A percentile compares a stretch with the other conserved stretches of the same genome.
phyloP scores from a whole-genome alignment of 2,329 filamentous ascomycete species.

The Botrytis sinoallii region DNA sequence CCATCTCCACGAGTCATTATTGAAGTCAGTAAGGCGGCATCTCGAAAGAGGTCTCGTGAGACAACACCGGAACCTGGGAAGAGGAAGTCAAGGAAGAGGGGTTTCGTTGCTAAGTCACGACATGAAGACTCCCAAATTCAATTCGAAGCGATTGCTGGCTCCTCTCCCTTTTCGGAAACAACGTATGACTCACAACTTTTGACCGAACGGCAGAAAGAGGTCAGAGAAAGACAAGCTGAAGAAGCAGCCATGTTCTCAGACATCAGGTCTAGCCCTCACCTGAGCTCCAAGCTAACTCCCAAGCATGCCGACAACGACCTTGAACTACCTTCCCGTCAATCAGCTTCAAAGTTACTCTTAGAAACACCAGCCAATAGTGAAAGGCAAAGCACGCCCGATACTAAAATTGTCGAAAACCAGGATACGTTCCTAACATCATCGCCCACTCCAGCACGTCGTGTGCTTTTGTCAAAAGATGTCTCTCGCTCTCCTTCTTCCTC shows the following conservation, averaged over 20 bases:
- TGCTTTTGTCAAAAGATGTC: slow-evolving; percentile 50
- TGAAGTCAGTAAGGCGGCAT: slow-evolving; percentile 13
- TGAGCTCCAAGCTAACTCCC: slow-evolving; percentile 22
- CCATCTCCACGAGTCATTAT: slow-evolving; percentile 32
- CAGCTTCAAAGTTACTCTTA: slow-evolving; percentile 26
- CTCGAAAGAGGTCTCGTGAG: slow-evolving; percentile 29
- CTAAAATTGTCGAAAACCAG: slow-evolving; percentile 28
- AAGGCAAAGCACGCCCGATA: slow-evolving; percentile 33
- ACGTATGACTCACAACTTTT: slow-evolving; percentile 66
- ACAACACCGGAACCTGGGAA: slow-evolving; percentile 38
- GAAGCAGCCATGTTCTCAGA: slow-evolving; percentile 65
- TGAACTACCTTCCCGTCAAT: slow-evolving; percentile 28
- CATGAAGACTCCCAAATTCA: slow-evolving; percentile 82
- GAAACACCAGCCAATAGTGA: slow-evolving; percentile 12
- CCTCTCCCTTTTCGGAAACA: slow-evolving; percentile 50
- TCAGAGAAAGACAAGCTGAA: slow-evolving; percentile 62
- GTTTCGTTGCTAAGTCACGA: slow-evolving; percentile 53
- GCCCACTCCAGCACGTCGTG: slow-evolving; percentile 50
- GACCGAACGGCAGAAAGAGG: slow-evolving; percentile 76
- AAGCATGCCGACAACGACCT: slow-evolving; percentile 31
- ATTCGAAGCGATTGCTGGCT: slow-evolving; percentile 68
- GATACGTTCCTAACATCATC: slow-evolving; percentile 50
- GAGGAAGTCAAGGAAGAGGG: slow-evolving; percentile 38
- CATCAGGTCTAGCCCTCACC: slow-evolving; percentile 54
- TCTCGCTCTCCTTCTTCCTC: slow-evolving; percentile 58